Conservation (phyloP, 2,329 filamentous ascomycete genomes). For the Paecilomyces variotii region DNA sequence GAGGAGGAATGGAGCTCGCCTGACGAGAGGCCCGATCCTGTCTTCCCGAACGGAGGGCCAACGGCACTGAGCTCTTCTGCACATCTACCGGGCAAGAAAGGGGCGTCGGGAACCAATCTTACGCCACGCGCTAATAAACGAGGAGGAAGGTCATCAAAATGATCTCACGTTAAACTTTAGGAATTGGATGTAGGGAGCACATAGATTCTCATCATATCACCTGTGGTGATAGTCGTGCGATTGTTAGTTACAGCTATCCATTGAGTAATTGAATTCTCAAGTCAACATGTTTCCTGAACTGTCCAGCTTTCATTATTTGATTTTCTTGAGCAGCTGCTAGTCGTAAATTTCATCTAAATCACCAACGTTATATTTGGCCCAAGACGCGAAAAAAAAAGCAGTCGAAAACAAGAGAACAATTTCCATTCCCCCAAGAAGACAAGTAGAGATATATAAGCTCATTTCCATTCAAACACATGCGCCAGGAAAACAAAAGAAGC, state of each 20-base stretch:
- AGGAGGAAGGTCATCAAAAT: neutral
- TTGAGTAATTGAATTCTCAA: neutral
- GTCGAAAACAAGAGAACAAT: no score
- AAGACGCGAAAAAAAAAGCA: no score
- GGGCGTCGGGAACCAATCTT: neutral
- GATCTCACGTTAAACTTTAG: neutral
- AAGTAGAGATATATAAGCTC: no score
- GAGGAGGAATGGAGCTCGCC: constrained; percentile 6
- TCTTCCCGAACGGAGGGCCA: no score
- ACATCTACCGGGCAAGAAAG: no score
- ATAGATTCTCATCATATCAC: neutral
- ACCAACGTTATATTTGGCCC: no score
- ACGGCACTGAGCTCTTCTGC: no score
- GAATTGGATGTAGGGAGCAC: neutral
- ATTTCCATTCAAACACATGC: no score
- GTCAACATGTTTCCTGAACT: neutral
- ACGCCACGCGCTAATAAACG: neutral
- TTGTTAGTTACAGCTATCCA: neutral
- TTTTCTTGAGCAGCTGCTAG: neutral
- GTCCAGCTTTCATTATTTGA: neutral
- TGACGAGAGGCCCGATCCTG: neutral
- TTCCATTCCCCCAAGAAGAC: no score
- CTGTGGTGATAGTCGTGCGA: neutral
- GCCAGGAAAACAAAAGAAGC: no score
- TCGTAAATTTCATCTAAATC: no score